Evolutionary conservation across 2,329 filamentous ascomycete genomes (phyloP).

Genomic region (Aspergillus caelatus): DNA sequence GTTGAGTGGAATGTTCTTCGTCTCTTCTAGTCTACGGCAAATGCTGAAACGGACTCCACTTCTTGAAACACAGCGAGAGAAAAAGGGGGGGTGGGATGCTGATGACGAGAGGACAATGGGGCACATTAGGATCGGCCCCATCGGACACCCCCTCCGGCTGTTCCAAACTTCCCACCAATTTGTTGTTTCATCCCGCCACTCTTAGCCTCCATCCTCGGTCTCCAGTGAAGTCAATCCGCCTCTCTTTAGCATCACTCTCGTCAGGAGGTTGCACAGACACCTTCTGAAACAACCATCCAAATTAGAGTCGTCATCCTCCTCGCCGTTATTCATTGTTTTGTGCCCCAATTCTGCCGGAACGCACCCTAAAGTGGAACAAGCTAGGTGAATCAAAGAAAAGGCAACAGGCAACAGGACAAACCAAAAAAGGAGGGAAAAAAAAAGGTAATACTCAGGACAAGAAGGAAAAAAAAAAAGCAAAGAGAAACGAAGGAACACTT

Average conservation of each 20-base stretch:
- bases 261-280: conserved; percentile 4
- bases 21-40: conserved; percentile 17
- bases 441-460: background rate
- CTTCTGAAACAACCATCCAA: conserved; percentile 7
- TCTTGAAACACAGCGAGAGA: conserved; percentile 13
- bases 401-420: background rate
- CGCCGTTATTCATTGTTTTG: background rate
- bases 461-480: background rate
- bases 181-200: conserved; percentile 23
- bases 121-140: conserved; percentile 8
- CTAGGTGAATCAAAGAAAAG: background rate
- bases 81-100: background rate
- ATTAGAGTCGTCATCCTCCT: conserved; percentile 2
- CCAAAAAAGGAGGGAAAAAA: background rate
- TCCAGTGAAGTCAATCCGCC: conserved; percentile 9
- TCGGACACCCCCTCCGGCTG: conserved; percentile 6
- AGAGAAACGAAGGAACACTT: background rate
- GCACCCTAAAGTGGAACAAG: background rate
- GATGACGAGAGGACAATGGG: conserved; percentile 3
- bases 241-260: conserved; percentile 8
- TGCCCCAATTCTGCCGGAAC: background rate
- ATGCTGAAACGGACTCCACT: conserved; percentile 21
- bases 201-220: conserved; percentile 6
- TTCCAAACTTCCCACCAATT: conserved; percentile 1
- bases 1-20: conserved; percentile 17